A percentile compares a stretch with the other conserved stretches of the same genome.
Evolutionary conservation across 768 basidiomycete genomes (phyloP).

Genomic region (Hericium alpestre): DNA sequence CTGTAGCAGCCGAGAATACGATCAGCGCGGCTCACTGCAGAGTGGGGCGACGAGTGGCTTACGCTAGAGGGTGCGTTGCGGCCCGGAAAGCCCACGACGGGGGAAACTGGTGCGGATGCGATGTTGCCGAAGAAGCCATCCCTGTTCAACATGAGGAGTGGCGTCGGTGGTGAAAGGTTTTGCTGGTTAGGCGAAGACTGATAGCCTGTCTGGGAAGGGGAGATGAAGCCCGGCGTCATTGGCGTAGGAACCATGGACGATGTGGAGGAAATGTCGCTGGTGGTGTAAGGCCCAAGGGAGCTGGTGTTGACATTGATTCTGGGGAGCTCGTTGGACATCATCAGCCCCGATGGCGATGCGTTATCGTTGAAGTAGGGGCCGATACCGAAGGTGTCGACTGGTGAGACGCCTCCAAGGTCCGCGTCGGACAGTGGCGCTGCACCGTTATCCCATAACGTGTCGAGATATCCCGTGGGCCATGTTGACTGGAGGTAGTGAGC

Average conservation of each 20-base stretch:
- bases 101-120: background rate
- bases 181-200: conserved; percentile 6
- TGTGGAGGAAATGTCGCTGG: background rate
- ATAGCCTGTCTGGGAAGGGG: conserved; percentile 7
- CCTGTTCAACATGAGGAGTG: background rate
- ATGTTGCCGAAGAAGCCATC: background rate
- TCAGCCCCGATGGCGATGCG: background rate
- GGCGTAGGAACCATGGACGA: conserved; percentile 7
- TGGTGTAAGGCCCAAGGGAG: background rate
- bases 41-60: conserved; percentile 7
- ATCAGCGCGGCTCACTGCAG: background rate
- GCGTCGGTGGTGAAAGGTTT: conserved; percentile 7
- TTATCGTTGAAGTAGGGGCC: background rate
- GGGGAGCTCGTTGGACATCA: background rate
- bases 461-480: background rate
- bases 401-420: background rate
- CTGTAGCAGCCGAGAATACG: background rate
- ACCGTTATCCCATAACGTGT: background rate
- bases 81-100: too few species aligned
- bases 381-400: too few species aligned
- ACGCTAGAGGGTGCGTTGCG: too few species aligned
- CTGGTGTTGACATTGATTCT: conserved; percentile 7
- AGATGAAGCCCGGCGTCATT: conserved; percentile 8
- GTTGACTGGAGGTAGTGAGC: background rate
- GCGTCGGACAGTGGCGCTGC: background rate